Conservation (phyloP, 2,329 filamentous ascomycete species). For the Nemania serpens region DNA sequence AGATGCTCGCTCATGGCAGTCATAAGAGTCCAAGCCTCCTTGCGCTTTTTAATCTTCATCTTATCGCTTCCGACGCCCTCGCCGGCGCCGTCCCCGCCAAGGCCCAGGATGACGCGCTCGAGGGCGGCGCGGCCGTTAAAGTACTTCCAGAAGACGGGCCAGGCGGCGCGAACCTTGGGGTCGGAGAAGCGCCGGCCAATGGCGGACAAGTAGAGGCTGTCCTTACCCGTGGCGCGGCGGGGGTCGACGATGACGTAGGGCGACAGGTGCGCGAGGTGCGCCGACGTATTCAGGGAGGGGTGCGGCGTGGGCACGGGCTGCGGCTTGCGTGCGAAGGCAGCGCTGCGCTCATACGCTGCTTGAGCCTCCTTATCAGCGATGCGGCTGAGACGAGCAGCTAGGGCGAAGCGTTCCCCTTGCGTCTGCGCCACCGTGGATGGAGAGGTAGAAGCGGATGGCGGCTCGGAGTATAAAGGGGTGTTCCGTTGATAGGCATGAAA, state of each 20-base stretch:
- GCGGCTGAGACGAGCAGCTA: conserved; percentile 29
- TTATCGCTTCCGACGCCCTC: conserved; percentile 44
- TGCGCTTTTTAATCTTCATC: conserved; percentile 79
- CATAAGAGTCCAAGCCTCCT: conserved; percentile 73
- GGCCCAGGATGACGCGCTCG: conserved; percentile 80
- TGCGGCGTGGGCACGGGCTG: conserved; percentile 55
- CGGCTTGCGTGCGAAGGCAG: conserved; percentile 57
- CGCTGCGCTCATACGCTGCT: conserved; percentile 60
- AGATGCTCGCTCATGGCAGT: conserved; percentile 70
- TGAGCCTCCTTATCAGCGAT: conserved; percentile 52
- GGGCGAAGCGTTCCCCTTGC: conserved; percentile 28
- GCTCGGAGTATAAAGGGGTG: conserved; percentile 11
- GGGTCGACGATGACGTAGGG: conserved; percentile 78
- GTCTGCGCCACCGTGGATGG: conserved; percentile 30
- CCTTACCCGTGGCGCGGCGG: conserved; percentile 75
- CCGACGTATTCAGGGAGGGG: conserved; percentile 60
- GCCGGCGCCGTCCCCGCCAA: conserved; percentile 5
- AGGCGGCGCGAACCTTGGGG: conserved; percentile 63
- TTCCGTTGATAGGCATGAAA: conserved; percentile 13
- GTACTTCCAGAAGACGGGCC: conserved; percentile 79
- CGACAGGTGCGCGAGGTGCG: conserved; percentile 60
- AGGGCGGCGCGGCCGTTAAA: conserved; percentile 85
- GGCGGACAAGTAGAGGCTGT: conserved; percentile 72
- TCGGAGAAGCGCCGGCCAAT: conserved; percentile 58
- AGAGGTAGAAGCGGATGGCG: conserved; percentile 29